Evolutionary conservation across 2,329 filamentous ascomycete genomes (phyloP), one percentile per base, ranked within the genome.

Genomic region (Penicillium olsonii): DNA sequence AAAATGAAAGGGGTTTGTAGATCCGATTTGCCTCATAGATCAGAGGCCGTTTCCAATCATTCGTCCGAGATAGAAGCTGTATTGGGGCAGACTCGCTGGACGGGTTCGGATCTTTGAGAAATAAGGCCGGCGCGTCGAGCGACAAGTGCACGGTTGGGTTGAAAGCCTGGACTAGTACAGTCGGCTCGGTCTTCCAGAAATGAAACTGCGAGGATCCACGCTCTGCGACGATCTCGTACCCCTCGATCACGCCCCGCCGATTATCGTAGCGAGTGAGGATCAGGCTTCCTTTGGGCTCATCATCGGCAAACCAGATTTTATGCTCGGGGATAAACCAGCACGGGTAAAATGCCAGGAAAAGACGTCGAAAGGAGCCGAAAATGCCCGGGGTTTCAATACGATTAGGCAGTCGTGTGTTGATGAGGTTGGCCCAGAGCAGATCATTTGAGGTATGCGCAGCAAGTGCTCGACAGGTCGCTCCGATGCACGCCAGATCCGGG

Each of bases 271-370:
- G 84, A n/a, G 81, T 79, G 33, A 96, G 64, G 20, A 95, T 78
- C 35, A 96, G 70, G 65, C 87, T 87, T 0, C 92, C 92, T 2
- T 81, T 85, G 40, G 90, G 78, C 24, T 85, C 80, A 2, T 77
- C 79, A 68, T 96, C 90, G 51, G 84, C 82, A 64, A 96, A 92
- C 92, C 92, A 96, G 55, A 96, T 76, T 69, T 88, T 92, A 65
- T 88, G 78, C 43, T 82, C 84, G 0, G 88, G 79, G 1, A 96
- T 76, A 63, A 95, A 96, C 92, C 92, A 96, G 61, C 86, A 84
- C 0, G 87, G 86, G 55, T 94, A 81, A 66, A 94, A 88, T 17
- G 84, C 79, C 35, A 80, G 74, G 67, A 88, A 96, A 2, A 96
- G 80, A 20, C 87, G 79, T 49, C 82, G 83, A 70, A 85, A 96